Conservation (phyloP, 164 flowering plant genomes). For the Amborella trichopoda region DNA sequence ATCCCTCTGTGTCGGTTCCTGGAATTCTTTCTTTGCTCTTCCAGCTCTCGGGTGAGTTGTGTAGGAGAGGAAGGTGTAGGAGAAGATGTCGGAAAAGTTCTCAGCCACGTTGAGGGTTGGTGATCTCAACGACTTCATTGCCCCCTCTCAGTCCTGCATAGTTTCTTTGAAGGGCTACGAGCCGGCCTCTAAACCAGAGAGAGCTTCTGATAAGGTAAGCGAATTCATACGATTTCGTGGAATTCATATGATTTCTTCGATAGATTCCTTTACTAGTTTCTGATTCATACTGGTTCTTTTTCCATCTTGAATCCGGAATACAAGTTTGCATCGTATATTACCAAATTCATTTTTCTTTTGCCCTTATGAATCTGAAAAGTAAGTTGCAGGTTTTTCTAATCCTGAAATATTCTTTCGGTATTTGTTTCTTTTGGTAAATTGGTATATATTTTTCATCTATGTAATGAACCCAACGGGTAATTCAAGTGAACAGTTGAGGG, state of each 20-base stretch:
- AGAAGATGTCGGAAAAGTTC: conserved; percentile 76
- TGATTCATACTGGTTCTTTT: not conserved
- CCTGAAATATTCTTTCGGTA: too few relatives aligned
- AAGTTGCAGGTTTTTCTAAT: too few relatives aligned
- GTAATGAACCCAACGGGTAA: too few relatives aligned
- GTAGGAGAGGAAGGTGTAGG: not conserved
- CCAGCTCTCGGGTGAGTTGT: not conserved
- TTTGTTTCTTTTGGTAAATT: too few relatives aligned
- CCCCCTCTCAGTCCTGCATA: conserved; percentile 85
- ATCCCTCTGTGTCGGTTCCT: not conserved
- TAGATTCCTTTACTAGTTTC: not conserved
- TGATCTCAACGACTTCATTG: conserved; percentile 90
- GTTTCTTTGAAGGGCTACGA: conserved; percentile 54
- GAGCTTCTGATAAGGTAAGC: conserved; percentile 27
- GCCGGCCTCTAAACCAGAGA: conserved; percentile 25
- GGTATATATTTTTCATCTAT: too few relatives aligned
- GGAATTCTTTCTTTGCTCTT: not conserved
- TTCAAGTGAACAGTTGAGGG: too few relatives aligned
- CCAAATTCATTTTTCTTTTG: too few relatives aligned
- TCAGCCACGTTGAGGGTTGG: conserved; percentile 69
- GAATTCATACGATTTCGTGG: too few relatives aligned
- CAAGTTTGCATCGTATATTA: too few relatives aligned
- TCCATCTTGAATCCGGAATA: too few relatives aligned
- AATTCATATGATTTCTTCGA: too few relatives aligned
- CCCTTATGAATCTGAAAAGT: too few relatives aligned